A percentile compares a stretch with the other conserved stretches of the same genome.
Evolutionary conservation across 2,329 filamentous ascomycete genomes (phyloP).

Genomic region (Fusarium sulawesiense): DNA sequence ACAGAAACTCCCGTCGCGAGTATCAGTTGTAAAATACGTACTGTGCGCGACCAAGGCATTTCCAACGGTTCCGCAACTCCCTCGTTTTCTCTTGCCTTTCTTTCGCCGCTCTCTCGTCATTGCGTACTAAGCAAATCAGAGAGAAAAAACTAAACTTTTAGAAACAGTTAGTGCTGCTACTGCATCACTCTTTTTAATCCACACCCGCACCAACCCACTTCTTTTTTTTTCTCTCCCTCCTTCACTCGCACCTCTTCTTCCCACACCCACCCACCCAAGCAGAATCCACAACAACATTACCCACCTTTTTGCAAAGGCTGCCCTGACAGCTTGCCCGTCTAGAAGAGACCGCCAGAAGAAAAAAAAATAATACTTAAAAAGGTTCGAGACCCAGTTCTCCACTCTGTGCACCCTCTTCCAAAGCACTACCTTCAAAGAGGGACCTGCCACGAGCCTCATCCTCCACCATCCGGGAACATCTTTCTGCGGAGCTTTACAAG

Average conservation of each 20-base stretch:
- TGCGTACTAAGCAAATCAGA: conserved; percentile 35
- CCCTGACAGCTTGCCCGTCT: conserved; percentile 45
- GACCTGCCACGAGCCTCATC: conserved; percentile 56
- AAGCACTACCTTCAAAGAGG: conserved; percentile 57
- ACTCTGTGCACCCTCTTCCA: conserved; percentile 58
- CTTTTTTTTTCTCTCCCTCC: conserved; percentile 38
- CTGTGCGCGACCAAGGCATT: conserved; percentile 40
- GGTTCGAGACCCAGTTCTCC: conserved; percentile 59
- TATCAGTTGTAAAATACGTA: conserved; percentile 28
- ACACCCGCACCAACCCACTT: conserved; percentile 43
- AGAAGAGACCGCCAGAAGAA: conserved; percentile 30
- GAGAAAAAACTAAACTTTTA: conserved; percentile 8
- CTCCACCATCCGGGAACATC: conserved; percentile 53
- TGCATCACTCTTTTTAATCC: conserved; percentile 35
- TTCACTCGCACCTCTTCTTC: conserved; percentile 39
- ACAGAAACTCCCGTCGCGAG: conserved; percentile 32
- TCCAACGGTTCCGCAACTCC: conserved; percentile 42
- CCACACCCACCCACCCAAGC: conserved; percentile 40
- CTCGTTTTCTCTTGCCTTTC: conserved; percentile 17
- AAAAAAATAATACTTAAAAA: conserved; percentile 54
- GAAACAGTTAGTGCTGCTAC: conserved; percentile 30
- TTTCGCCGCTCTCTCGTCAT: conserved; percentile 27
- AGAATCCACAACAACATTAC: conserved; percentile 41
- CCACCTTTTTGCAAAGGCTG: conserved; percentile 47
- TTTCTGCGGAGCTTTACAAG: conserved; percentile 46